A percentile compares a stretch with the other conserved stretches of the same genome.
Evolutionary conservation across 495 filamentous ascomycete genomes (phyloP).

Genomic region (Extremus antarcticus): DNA sequence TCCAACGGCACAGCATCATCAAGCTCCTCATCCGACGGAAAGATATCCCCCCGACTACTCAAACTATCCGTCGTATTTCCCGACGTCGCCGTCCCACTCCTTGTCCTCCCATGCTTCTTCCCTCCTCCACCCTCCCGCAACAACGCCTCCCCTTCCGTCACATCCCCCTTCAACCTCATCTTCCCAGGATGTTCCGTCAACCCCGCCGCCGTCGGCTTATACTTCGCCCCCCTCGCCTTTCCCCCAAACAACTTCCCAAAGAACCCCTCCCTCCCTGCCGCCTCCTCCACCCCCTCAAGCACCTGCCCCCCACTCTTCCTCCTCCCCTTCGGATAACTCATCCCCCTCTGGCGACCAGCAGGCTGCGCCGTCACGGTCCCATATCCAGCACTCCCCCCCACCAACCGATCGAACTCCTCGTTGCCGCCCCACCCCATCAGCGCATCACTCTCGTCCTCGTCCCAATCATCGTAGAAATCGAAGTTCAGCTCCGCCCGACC

Average conservation of each 20-base stretch:
- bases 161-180: slow-evolving; percentile 28
- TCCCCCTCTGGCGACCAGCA: slow-evolving; percentile 62
- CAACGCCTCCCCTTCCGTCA: slow-evolving; percentile 58
- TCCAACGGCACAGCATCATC: slow-evolving; percentile 84
- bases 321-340: slow-evolving; percentile 59
- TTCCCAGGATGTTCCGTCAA: slow-evolving; percentile 74
- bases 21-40: slow-evolving; percentile 76
- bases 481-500: slow-evolving; percentile 73
- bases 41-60: slow-evolving; percentile 86
- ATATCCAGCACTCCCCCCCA: slow-evolving; percentile 56
- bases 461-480: slow-evolving; percentile 98
- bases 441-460: slow-evolving; percentile 59
- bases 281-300: slow-evolving; percentile 49
- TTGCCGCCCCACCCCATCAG: slow-evolving; percentile 62
- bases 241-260: slow-evolving; percentile 63
- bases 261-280: slow-evolving; percentile 73
- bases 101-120: slow-evolving; percentile 43
- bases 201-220: slow-evolving; percentile 84
- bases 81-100: slow-evolving; percentile 74
- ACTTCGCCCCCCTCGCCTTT: slow-evolving; percentile 57
- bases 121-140: slow-evolving; percentile 43
- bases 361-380: slow-evolving; percentile 35
- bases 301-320: slow-evolving; percentile 48
- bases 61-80: slow-evolving; percentile 77
- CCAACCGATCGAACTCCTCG: slow-evolving; percentile 77